phyloP scores from a whole-genome alignment of 768 basidiomycete genomes.

The Lepiota venenata region DNA sequence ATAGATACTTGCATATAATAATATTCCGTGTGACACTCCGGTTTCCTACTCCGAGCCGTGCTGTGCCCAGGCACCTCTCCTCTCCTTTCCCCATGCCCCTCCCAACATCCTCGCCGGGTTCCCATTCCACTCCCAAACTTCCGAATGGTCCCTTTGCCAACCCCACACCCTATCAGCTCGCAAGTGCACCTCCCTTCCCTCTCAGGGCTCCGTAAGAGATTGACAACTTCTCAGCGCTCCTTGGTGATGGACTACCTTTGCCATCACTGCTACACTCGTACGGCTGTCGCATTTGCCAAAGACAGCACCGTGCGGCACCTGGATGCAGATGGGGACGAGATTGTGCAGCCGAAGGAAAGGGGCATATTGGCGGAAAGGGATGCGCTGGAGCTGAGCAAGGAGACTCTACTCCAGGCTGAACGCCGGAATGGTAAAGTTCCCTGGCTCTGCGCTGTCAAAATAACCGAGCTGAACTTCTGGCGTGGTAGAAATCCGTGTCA shows the following conservation, averaged over 20 bases:
- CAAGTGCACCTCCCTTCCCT: conserved; percentile 18
- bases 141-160: conserved; percentile 20
- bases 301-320: conserved; percentile 62
- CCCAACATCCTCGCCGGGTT: background rate
- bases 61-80: conserved; percentile 1
- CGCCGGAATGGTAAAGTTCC: conserved; percentile 4
- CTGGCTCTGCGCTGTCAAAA: background rate
- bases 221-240: conserved; percentile 40
- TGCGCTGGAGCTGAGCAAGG: conserved; percentile 32
- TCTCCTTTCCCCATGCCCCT: background rate
- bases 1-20: no score
- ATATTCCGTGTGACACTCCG: background rate
- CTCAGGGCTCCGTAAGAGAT: background rate
- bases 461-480: background rate
- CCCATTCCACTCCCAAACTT: background rate
- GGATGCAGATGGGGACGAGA: conserved; percentile 71
- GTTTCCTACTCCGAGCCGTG: conserved; percentile 5
- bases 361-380: conserved; percentile 11
- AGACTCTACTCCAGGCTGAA: conserved; percentile 6
- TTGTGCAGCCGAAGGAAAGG: conserved; percentile 27
- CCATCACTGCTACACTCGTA: conserved; percentile 69
- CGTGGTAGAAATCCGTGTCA: conserved; percentile 58
- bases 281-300: conserved; percentile 63
- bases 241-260: conserved; percentile 77
- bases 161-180: conserved; percentile 42